Evolutionary conservation across 1,284 basidiomycete species (phyloP).

Genomic region (Kalmanozyma brasiliensis): DNA sequence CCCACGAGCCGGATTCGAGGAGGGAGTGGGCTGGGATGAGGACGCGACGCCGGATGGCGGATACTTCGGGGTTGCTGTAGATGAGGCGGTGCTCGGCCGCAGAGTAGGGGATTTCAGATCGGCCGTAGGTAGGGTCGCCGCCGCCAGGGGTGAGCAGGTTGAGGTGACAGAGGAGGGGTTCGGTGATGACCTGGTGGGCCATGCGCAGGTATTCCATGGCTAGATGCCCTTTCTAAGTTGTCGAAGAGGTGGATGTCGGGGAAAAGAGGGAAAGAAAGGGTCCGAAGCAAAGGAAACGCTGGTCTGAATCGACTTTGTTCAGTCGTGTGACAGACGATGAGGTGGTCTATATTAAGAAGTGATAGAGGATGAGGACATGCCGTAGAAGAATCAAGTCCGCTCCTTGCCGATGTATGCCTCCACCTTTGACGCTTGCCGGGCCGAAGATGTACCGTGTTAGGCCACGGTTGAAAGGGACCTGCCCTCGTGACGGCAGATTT

Average conservation of each 20-base stretch:
- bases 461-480: not conserved
- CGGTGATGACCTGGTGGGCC: conserved; percentile 56
- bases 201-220: conserved; percentile 40
- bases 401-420: conserved; percentile 9
- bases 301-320: too few species aligned
- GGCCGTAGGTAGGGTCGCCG: conserved; percentile 64
- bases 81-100: conserved; percentile 52
- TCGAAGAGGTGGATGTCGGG: not conserved
- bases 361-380: too few species aligned
- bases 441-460: conserved; percentile 1
- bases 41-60: conserved; percentile 50
- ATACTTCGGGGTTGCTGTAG: conserved; percentile 62
- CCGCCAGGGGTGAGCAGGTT: conserved; percentile 47
- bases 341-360: too few species aligned
- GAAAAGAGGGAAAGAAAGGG: not conserved
- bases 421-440: conserved; percentile 7
- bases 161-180: conserved; percentile 61
- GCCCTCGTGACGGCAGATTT: conserved; percentile 20
- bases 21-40: conserved; percentile 44
- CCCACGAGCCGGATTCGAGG: conserved; percentile 39
- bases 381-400: too few species aligned
- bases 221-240: too few species aligned
- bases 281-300: not conserved
- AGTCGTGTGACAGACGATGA: too few species aligned
- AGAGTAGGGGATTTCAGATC: conserved; percentile 52